These are phyloP conservation scores for Linanthus parryae DNA, from an alignment of 148 eudicot species.

Conservation along the genomic window DNA sequence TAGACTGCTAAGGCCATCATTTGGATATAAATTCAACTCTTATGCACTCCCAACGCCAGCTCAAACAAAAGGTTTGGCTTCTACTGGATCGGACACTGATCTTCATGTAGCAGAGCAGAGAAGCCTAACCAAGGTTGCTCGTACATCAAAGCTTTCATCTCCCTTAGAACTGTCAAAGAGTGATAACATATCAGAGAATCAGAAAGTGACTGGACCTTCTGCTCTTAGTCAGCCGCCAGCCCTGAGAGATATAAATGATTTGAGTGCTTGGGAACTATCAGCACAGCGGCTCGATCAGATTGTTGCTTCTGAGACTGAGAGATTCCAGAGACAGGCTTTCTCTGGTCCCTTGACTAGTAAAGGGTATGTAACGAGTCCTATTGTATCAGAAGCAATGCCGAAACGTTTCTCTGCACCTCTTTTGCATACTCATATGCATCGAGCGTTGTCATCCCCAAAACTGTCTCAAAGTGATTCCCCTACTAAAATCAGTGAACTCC, in stretches of 20 bases:
- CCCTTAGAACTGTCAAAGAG: slow-evolving; percentile 34
- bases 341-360: slow-evolving; percentile 71
- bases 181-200: slow-evolving; percentile 31
- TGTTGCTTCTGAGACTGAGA: slow-evolving; percentile 30
- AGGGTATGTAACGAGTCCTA: slow-evolving; percentile 27
- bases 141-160: slow-evolving; percentile 38
- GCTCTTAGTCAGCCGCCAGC: slow-evolving; percentile 28
- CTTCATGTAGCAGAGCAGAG: slow-evolving; percentile 28
- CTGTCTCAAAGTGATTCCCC: slow-evolving; percentile 44
- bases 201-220: slow-evolving; percentile 36
- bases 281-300: slow-evolving; percentile 25
- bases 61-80: slow-evolving; percentile 32
- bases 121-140: slow-evolving; percentile 3
- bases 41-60: slow-evolving; percentile 84
- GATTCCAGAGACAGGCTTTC: slow-evolving; percentile 47
- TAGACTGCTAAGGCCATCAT: slow-evolving; percentile 44
- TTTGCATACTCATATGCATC: slow-evolving; percentile 34
- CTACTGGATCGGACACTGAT: slow-evolving; percentile 25
- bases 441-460: slow-evolving; percentile 37
- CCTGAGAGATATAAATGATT: slow-evolving; percentile 55
- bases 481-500: slow-evolving; percentile 74
- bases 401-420: slow-evolving; percentile 55
- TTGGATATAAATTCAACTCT: slow-evolving; percentile 43
- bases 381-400: slow-evolving; percentile 25
- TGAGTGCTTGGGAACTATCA: slow-evolving; percentile 25